Percentiles rank a stretch among this genome's conserved stretches.
phyloP scores from a whole-genome alignment of 805 yeast genomes.

The Candida takata region DNA sequence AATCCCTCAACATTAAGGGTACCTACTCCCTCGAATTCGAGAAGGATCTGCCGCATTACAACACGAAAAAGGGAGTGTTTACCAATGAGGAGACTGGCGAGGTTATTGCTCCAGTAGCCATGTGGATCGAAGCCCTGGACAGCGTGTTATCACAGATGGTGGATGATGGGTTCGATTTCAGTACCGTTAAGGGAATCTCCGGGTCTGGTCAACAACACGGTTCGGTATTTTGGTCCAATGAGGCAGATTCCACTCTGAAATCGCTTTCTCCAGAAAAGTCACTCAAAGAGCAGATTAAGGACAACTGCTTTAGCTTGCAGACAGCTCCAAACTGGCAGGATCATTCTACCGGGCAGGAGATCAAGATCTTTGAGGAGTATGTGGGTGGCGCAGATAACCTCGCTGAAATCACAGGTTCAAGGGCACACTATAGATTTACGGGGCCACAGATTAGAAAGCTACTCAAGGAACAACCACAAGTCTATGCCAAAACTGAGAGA shows the following conservation, averaged over 20 bases:
- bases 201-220: conserved; percentile 96
- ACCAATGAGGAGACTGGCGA: conserved; percentile 46
- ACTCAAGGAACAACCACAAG: conserved; percentile 41
- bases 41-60: conserved; percentile 49
- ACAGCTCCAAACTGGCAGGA: conserved; percentile 94
- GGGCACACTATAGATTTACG: conserved; percentile 84
- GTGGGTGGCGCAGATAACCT: conserved; percentile 55
- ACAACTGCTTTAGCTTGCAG: conserved; percentile 50
- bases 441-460: conserved; percentile 87
- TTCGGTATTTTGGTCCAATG: conserved; percentile 67
- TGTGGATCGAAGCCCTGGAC: conserved; percentile 87
- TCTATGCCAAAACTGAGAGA: conserved; percentile 48
- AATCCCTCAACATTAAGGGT: conserved; percentile 41
- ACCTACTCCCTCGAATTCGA: conserved; percentile 72
- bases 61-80: conserved; percentile 69
- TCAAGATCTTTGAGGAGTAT: conserved; percentile 49
- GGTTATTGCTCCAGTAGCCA: conserved; percentile 72
- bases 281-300: conserved; percentile 41
- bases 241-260: conserved; percentile 36
- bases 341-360: conserved; percentile 73
- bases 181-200: conserved; percentile 54
- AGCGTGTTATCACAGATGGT: conserved; percentile 47
- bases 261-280: conserved; percentile 26
- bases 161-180: conserved; percentile 47
- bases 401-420: conserved; percentile 72